Conservation (phyloP, 352 stramenopile genomes). For the Phytopythium boreale region DNA sequence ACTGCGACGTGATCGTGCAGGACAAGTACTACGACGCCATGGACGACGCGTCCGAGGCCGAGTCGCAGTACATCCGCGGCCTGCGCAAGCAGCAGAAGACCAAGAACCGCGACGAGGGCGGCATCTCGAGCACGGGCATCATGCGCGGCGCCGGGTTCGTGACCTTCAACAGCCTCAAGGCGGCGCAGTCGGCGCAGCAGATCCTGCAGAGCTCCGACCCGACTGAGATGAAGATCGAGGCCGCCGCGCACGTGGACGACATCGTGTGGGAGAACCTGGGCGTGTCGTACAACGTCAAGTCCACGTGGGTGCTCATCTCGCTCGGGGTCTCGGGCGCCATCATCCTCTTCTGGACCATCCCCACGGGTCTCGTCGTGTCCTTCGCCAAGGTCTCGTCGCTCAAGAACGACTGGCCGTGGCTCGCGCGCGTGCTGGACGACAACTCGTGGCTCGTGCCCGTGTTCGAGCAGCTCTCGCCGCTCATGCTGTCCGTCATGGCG, state of each 20-base stretch:
- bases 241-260: constrained; percentile 58
- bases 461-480: constrained; percentile 69
- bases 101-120: constrained; percentile 8
- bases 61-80: constrained; percentile 62
- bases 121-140: constrained; percentile 38
- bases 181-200: constrained; percentile 71
- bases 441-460: constrained; percentile 71
- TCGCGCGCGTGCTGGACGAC: constrained; percentile 40
- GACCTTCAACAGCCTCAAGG: constrained; percentile 75
- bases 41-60: constrained; percentile 18
- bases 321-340: constrained; percentile 54
- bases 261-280: constrained; percentile 83
- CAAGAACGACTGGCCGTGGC: constrained; percentile 41
- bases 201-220: constrained; percentile 73
- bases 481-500: constrained; percentile 80
- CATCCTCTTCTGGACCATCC: constrained; percentile 84
- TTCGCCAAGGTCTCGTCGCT: constrained; percentile 67
- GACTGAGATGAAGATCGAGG: constrained; percentile 68
- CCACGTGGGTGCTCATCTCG: constrained; percentile 69
- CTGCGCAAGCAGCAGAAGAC: constrained; percentile 35
- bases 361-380: constrained; percentile 71
- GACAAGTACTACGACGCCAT: constrained; percentile 6
- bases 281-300: constrained; percentile 69
- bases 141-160: constrained; percentile 79
- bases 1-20: constrained; percentile 3